Evolutionary conservation across 306 rosid genomes (phyloP), one percentile per base, ranked within the genome.

Genomic region (Corylus avellana): DNA sequence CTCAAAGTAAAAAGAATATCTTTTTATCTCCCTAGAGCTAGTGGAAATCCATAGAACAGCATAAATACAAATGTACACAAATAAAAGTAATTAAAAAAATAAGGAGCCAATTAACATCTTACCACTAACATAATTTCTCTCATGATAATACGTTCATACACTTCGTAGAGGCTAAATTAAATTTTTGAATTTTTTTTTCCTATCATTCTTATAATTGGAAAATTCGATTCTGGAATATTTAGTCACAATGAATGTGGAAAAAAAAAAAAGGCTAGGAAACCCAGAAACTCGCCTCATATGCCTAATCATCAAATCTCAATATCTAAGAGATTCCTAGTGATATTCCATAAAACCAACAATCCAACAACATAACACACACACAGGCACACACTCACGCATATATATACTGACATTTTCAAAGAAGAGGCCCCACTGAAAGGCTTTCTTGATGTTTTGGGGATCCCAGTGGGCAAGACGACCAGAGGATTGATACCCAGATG

Each of bases 401-500:
- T 6, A 29, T 13, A 29, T 44, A 2, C 86, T 57, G n/a, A 85
- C 88, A 59, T 75, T 75, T 70, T 85, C 86, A 16, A 85, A 85
- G 81, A 85, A 82, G 70, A 71, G 71, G 4, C 81, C 86, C 86
- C 88, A 85, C 7, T 85, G 86, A 54, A 85, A 75, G 18, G 51
- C 84, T 73, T 79, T 78, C 25, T 78, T 79, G 70, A 85, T 76
- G 70, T 82, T 81, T 10, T n/a, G 72, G 42, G 81, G 48, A 32
- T 85, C 84, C 88, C 88, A 85, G 73, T 75, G 85, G 51, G 86
- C 86, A 72, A 72, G 39, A 18, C 73, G 77, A 79, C 84, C 86
- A n/a, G 84, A 82, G 2, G 84, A 85, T 57, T 79, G 88, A 49
- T 78, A 81, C 86, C 88, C 88, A 85, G 88, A 78, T 63, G 85